Evolutionary conservation across 495 filamentous ascomycete species (phyloP).

Genomic region (Trichoderma parareesei): DNA sequence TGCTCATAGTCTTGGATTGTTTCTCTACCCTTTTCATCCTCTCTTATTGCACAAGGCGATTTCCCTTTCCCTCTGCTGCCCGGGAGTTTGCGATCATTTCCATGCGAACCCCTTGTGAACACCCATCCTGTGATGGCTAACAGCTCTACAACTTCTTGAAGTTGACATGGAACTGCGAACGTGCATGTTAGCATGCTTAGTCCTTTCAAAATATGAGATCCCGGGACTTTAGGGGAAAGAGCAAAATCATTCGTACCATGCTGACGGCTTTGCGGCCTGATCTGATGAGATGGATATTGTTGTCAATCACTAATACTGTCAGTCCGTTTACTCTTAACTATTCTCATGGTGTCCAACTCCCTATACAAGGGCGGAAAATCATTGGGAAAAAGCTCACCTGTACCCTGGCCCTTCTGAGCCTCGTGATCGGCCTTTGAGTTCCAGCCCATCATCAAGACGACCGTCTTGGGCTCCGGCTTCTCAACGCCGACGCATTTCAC

Average conservation of each 20-base stretch:
- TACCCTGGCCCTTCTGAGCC: not conserved
- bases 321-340: not conserved
- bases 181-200: not conserved
- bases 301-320: not conserved
- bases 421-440: not conserved
- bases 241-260: not conserved
- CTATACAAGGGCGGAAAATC: too few species aligned
- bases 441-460: conserved; percentile 1
- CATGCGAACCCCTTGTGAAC: not conserved
- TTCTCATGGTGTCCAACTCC: not conserved
- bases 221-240: not conserved
- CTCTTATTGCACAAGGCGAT: too few species aligned
- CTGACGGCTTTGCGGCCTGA: not conserved
- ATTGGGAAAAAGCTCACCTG: not conserved
- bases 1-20: not conserved
- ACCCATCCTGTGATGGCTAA: not conserved
- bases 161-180: not conserved
- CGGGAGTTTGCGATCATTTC: too few species aligned
- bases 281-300: not conserved
- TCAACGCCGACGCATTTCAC: not conserved
- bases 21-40: not conserved
- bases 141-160: not conserved
- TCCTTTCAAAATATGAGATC: not conserved
- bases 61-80: too few species aligned
- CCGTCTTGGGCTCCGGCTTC: not conserved